Evolutionary conservation across 345 rosid species (phyloP).

Genomic region (Excoecaria agallocha): DNA sequence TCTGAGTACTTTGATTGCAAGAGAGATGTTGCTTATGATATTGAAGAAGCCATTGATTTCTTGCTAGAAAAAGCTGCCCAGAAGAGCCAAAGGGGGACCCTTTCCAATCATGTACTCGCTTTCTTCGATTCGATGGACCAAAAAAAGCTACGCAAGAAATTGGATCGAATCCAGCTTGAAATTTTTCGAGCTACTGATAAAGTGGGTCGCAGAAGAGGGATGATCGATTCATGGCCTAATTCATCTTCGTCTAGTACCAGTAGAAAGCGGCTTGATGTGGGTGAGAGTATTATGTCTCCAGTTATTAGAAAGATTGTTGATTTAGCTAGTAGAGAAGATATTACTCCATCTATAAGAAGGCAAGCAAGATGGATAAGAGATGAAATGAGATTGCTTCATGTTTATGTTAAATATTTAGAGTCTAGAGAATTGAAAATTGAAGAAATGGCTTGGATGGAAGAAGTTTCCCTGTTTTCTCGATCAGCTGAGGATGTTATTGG

Average conservation of each 20-base stretch:
- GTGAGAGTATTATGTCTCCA: constrained; percentile 16
- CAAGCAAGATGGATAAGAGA: constrained; percentile 10
- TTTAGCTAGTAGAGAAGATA: constrained; percentile 3
- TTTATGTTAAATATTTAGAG: constrained; percentile 10
- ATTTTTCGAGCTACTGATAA: constrained; percentile 15
- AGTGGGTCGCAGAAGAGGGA: constrained; percentile 10
- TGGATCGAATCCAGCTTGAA: constrained; percentile 12
- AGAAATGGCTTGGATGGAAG: constrained; percentile 18
- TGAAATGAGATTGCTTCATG: constrained; percentile 16
- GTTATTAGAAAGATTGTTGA: constrained; percentile 7
- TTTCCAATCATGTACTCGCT: background rate
- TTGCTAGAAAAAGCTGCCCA: constrained; percentile 8
- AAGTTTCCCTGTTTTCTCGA: constrained; percentile 8
- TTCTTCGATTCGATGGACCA: constrained; percentile 6
- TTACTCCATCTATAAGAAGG: constrained; percentile 2
- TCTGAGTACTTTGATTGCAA: constrained; percentile 16
- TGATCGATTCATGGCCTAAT: constrained; percentile 6
- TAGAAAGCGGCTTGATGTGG: constrained; percentile 2
- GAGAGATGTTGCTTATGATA: constrained; percentile 16
- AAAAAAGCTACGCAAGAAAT: constrained; percentile 7
- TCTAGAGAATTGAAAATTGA: constrained; percentile 6
- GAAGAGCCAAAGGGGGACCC: background rate
- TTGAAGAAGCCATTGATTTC: constrained; percentile 18
- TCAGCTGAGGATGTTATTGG: constrained; percentile 17
- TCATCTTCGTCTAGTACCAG: background rate